Conservation (phyloP, 768 basidiomycete species). For the Macrolepiota fuliginosa region DNA sequence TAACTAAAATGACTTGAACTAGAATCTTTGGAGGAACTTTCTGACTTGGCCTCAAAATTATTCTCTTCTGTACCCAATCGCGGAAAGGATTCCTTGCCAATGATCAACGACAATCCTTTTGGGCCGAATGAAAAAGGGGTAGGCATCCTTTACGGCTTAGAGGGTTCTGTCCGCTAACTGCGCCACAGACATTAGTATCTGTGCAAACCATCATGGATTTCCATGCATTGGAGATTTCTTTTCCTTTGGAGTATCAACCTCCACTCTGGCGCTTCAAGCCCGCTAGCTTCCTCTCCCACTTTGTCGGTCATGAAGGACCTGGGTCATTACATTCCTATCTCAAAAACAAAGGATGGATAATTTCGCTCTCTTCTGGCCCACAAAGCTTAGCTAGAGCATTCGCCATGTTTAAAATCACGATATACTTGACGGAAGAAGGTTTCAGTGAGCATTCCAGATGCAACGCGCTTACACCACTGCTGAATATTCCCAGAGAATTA, state of each 20-base stretch:
- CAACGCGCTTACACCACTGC: not conserved
- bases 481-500: conserved; percentile 58
- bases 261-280: conserved; percentile 80
- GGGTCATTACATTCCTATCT: conserved; percentile 91
- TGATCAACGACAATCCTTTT: conserved; percentile 72
- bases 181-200: conserved; percentile 66
- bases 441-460: conserved; percentile 56
- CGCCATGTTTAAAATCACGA: conserved; percentile 83
- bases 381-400: conserved; percentile 79
- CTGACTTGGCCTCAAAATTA: conserved; percentile 54
- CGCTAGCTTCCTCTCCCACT: conserved; percentile 69
- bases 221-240: conserved; percentile 79
- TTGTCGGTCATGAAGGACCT: conserved; percentile 89
- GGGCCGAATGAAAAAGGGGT: conserved; percentile 72
- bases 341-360: conserved; percentile 87
- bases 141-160: conserved; percentile 26
- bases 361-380: conserved; percentile 64
- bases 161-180: not conserved
- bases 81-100: conserved; percentile 55
- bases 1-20: conserved; percentile 7
- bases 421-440: conserved; percentile 81
- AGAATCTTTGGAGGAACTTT: conserved; percentile 78
- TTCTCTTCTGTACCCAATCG: conserved; percentile 76
- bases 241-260: conserved; percentile 73
- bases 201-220: conserved; percentile 90